These are phyloP conservation scores for Durusdinium trenchii DNA, from an alignment of 73 alveolate species.

Conservation along the genomic window DNA sequence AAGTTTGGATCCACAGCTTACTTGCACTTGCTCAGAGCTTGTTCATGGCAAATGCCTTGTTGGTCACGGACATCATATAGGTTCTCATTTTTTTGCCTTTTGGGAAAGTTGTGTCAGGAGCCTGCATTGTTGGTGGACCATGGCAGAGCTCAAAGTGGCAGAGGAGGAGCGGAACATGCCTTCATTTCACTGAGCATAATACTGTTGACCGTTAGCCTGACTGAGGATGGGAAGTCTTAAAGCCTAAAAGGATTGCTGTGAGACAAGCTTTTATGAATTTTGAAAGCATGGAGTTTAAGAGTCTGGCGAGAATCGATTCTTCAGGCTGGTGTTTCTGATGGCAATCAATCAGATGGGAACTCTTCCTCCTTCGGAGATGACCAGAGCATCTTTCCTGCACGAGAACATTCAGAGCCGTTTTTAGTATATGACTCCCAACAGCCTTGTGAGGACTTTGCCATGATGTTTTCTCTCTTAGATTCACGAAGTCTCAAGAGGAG, in stretches of 20 bases:
- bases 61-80: background rate
- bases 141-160: conserved; percentile 78
- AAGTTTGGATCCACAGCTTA: background rate
- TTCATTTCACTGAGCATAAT: too few species aligned
- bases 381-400: conserved; percentile 11
- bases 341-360: background rate
- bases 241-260: too few species aligned
- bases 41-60: background rate
- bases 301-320: background rate
- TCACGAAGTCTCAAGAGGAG: too few species aligned
- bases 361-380: conserved; percentile 64
- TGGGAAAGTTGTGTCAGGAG: conserved; percentile 5
- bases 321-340: conserved; percentile 4
- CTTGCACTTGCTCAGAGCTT: background rate
- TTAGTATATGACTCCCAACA: background rate
- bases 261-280: too few species aligned
- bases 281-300: too few species aligned
- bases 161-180: conserved; percentile 20
- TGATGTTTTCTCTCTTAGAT: too few species aligned
- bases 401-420: background rate
- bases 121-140: conserved; percentile 71
- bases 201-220: too few species aligned
- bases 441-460: background rate
- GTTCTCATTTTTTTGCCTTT: background rate
- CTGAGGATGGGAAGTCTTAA: too few species aligned